Evolutionary conservation across 129 eudicot genomes (phyloP).

Genomic region (sunflower (Helianthus annuus)): DNA sequence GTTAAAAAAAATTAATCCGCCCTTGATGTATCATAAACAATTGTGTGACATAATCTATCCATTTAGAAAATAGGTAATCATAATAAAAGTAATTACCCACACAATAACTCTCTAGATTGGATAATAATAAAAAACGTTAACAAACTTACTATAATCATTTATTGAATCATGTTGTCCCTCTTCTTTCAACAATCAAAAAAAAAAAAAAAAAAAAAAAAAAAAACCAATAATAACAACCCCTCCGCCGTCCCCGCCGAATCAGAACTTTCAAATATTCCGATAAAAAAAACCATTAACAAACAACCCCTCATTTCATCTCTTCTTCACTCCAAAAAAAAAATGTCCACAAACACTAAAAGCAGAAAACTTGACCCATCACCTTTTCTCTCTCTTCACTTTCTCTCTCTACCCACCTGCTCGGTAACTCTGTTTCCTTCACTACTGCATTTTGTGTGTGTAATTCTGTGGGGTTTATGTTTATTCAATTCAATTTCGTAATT

Average conservation of each 20-base stretch:
- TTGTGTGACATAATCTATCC: too few species aligned
- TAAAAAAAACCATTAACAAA: constrained; percentile 18
- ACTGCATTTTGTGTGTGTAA: not conserved
- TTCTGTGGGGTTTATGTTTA: not conserved
- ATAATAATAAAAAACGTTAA: too few species aligned
- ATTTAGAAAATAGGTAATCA: too few species aligned
- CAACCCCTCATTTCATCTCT: constrained; percentile 25
- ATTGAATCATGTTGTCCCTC: too few species aligned
- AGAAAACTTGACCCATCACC: constrained; percentile 15
- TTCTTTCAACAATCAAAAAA: too few species aligned
- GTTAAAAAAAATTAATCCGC: too few species aligned
- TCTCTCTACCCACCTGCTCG: constrained; percentile 33
- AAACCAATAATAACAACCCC: constrained; percentile 23
- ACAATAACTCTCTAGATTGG: too few species aligned
- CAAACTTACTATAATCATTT: too few species aligned
- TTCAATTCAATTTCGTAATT: too few species aligned
- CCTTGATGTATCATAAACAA: too few species aligned
- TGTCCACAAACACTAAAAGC: not conserved
- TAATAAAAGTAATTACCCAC: too few species aligned
- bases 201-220: too few species aligned
- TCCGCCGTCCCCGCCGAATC: constrained; percentile 62
- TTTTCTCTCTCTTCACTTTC: constrained; percentile 30
- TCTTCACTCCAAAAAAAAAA: not conserved
- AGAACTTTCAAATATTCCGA: constrained; percentile 34
- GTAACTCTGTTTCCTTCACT: constrained; percentile 27